A percentile compares a stretch with the other conserved stretches of the same genome.
Conservation (phyloP, 2,329 filamentous ascomycete species). For the Myriosclerotinia duriaeana region DNA sequence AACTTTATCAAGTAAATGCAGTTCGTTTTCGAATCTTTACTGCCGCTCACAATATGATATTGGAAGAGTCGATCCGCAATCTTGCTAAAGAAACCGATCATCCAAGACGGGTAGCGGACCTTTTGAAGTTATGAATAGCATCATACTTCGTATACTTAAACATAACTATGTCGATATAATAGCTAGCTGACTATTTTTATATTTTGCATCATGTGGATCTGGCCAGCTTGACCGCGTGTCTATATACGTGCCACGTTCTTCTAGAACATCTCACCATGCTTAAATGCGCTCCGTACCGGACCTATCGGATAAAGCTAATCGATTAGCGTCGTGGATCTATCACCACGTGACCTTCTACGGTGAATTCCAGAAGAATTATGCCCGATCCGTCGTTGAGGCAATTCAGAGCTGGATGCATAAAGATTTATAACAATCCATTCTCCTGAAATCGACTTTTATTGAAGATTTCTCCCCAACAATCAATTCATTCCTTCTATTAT, state of each 20-base stretch:
- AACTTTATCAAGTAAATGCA: background rate
- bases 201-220: slow-evolving; percentile 12
- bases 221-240: background rate
- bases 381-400: slow-evolving; percentile 4
- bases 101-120: background rate
- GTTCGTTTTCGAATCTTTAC: background rate
- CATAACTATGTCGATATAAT: background rate
- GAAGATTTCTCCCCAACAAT: slow-evolving; percentile 1
- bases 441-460: background rate
- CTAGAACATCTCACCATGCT: slow-evolving; percentile 20
- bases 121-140: background rate
- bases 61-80: background rate
- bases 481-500: background rate
- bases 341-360: slow-evolving; percentile 14
- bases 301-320: slow-evolving; percentile 6
- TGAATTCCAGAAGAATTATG: slow-evolving; percentile 12
- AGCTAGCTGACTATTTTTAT: background rate
- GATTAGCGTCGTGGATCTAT: slow-evolving; percentile 1
- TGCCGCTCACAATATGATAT: background rate
- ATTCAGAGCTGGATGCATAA: slow-evolving; percentile 14
- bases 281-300: slow-evolving; percentile 10
- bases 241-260: slow-evolving; percentile 22
- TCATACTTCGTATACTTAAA: background rate
- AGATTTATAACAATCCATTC: slow-evolving; percentile 13
- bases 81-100: background rate